Evolutionary conservation across 495 filamentous ascomycete genomes (phyloP).

Genomic region (Podospora conica): DNA sequence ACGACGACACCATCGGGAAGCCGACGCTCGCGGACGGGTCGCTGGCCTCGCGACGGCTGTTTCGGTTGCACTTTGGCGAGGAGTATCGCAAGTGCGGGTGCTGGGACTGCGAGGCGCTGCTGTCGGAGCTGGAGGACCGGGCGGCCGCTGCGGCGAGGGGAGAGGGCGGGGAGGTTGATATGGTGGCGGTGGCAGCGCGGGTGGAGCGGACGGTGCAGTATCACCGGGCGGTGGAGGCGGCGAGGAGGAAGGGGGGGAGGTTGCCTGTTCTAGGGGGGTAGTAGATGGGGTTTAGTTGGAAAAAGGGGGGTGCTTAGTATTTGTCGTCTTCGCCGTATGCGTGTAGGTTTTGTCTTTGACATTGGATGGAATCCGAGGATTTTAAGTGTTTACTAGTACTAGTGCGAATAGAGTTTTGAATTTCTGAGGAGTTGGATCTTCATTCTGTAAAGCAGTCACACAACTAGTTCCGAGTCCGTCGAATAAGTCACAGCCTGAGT

Average conservation of each 20-base stretch:
- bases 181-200: not conserved
- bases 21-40: not conserved
- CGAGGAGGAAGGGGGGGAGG: constrained; percentile 1
- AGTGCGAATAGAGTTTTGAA: not conserved
- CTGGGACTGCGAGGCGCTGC: constrained; percentile 9
- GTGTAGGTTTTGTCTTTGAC: not conserved
- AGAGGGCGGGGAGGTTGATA: constrained; percentile 1
- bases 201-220: constrained; percentile 5
- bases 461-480: no score
- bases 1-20: constrained; percentile 1
- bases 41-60: not conserved
- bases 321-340: not conserved
- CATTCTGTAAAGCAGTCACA: no score
- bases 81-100: constrained; percentile 5
- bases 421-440: no score
- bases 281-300: not conserved
- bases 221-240: not conserved
- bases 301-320: not conserved
- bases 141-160: not conserved
- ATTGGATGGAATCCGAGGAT: not conserved
- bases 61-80: not conserved
- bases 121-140: not conserved
- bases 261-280: not conserved
- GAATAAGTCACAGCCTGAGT: no score
- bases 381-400: not conserved